Evolutionary conservation across 768 basidiomycete species (phyloP), one percentile per base, ranked within the genome.

Genomic region (Rossbeevera mucosa): DNA sequence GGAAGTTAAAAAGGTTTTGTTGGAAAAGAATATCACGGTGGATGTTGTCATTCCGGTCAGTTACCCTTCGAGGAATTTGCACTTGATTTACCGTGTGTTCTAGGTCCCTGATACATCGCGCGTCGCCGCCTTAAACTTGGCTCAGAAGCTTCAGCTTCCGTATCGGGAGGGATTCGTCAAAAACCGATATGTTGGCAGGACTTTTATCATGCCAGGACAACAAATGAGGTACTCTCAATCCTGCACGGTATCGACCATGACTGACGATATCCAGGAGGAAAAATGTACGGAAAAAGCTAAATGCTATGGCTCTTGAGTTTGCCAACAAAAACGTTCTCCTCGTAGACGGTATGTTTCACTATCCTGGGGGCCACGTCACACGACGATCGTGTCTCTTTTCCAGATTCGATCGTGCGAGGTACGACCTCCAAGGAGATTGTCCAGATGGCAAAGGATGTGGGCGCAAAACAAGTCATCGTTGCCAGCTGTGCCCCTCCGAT

Each of bases 151-250:
- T 40, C 66, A 80, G 7, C 74, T 98, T 28, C 95, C 96, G 4
- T 99, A 98, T 70, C 83, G 96, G 43, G 96, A 99, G 73, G 96
- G 96, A 1, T 98, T 99, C 69, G 83, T 98, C 60, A 99, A 99
- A 76, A 99, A 99, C 69, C 84, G 96, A 29, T 99, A 99, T 71
- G 93, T 98, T 28, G 96, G 94, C 3, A 76, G 96, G 59, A 99
- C 96, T 0, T 99, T 99, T 68, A 98, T 99, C 72, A 99, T 99
- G 96, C 95, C 96, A 7, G 96, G 95, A 21, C 96, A 99, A 67
- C 88, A 91, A 69, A 88, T 92, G 85, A 82, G 94, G 91, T 83
- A 63, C 36, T 52, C 42, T 11, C 4, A 3, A 13, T n/a, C 36
- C 22, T 21, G 52, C 22, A n/a, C 36, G n/a, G 16, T 11, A 11